A percentile compares a stretch with the other conserved stretches of the same genome.
phyloP scores from a whole-genome alignment of 768 basidiomycete genomes.

The Tremella mesenterica region DNA sequence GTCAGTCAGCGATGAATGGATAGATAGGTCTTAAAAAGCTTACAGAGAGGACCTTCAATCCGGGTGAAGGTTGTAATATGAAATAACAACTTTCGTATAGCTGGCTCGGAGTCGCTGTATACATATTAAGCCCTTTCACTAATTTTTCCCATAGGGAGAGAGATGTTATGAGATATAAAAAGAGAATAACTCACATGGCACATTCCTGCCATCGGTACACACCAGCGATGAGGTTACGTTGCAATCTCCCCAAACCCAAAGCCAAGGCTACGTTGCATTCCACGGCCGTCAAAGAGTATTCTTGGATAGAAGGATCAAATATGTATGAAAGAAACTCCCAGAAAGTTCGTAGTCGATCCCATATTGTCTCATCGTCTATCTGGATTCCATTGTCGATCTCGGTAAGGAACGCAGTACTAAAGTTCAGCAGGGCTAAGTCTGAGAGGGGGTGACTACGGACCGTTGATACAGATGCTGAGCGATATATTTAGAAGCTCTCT shows the following conservation, averaged over 20 bases:
- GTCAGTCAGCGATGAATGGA: no score
- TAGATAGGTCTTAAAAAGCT: no score
- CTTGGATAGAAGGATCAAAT: no score
- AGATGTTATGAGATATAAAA: not conserved
- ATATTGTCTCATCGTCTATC: constrained; percentile 3
- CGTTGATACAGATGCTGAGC: constrained; percentile 24
- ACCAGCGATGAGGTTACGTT: constrained; percentile 74
- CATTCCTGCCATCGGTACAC: constrained; percentile 60
- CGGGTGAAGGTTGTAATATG: constrained; percentile 68
- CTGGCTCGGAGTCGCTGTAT: constrained; percentile 62
- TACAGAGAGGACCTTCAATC: constrained; percentile 57
- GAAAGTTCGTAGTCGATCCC: constrained; percentile 1
- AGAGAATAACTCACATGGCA: constrained; percentile 56
- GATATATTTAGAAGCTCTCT: constrained; percentile 18
- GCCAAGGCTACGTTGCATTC: constrained; percentile 18
- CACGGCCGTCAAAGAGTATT: no score
- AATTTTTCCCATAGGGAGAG: not conserved
- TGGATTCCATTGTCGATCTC: not conserved
- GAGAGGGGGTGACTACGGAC: constrained; percentile 8
- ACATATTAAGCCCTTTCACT: not conserved
- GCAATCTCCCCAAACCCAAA: constrained; percentile 58
- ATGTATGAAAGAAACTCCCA: constrained; percentile 13
- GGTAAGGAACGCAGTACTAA: not conserved
- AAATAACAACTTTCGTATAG: constrained; percentile 60
- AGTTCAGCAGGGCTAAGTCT: not conserved